These are phyloP conservation scores for Syzygium jambos DNA, from an alignment of 345 rosid genomes.

Conservation along the genomic window DNA sequence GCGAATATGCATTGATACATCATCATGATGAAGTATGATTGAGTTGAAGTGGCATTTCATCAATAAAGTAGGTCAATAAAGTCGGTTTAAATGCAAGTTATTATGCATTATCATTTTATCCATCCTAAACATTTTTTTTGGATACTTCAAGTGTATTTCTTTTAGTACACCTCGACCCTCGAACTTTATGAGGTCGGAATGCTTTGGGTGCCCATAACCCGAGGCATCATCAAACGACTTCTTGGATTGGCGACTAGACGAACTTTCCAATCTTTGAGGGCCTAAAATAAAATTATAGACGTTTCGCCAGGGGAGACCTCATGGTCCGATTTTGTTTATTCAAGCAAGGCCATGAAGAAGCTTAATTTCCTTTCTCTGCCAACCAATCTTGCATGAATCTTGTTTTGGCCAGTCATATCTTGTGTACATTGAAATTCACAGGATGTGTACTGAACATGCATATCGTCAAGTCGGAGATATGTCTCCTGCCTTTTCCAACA, in stretches of 20 bases:
- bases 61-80: background rate
- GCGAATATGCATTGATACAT: background rate
- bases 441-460: background rate
- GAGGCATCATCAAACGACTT: background rate
- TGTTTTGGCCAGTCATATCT: background rate
- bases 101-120: background rate
- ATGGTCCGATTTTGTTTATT: background rate
- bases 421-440: background rate
- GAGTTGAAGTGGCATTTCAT: background rate
- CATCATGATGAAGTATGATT: background rate
- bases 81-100: background rate
- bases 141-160: background rate
- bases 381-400: background rate
- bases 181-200: background rate
- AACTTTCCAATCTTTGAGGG: background rate
- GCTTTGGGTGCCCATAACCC: background rate
- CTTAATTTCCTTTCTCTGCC: background rate
- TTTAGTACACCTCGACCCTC: background rate
- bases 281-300: background rate
- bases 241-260: background rate
- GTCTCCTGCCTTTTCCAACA: background rate
- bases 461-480: background rate
- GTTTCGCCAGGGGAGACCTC: background rate
- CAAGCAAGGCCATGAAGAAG: background rate
- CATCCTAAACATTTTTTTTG: background rate